A percentile compares a stretch with the other conserved stretches of the same genome.
phyloP scores from a whole-genome alignment of 345 rosid species.

The Eutrema japonicum region DNA sequence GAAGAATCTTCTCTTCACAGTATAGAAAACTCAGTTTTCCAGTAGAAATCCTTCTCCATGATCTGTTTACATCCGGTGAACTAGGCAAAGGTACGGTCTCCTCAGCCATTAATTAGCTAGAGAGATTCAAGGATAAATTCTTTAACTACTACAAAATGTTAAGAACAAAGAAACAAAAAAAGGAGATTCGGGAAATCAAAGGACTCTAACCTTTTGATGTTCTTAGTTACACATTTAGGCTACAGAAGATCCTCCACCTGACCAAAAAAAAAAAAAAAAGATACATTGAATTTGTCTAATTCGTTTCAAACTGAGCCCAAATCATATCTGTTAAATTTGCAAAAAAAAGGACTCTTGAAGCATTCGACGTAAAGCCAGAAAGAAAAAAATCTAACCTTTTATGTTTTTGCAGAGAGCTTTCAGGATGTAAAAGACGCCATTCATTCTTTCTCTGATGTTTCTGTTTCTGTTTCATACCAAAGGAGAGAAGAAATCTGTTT shows the following conservation, averaged over 20 bases:
- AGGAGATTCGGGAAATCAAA: not conserved
- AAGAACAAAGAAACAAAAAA: not conserved
- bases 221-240: slow-evolving; percentile 21
- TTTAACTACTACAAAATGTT: not conserved
- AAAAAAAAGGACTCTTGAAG: not conserved
- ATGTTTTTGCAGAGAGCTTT: not conserved
- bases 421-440: slow-evolving; percentile 24
- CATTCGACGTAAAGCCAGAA: not conserved
- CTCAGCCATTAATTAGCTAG: slow-evolving; percentile 53
- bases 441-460: slow-evolving; percentile 21
- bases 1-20: slow-evolving; percentile 52
- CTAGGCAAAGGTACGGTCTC: slow-evolving; percentile 39
- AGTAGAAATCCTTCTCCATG: slow-evolving; percentile 53
- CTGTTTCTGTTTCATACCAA: slow-evolving; percentile 26
- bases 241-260: slow-evolving; percentile 32
- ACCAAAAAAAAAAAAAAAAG: too few relatives aligned
- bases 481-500: slow-evolving; percentile 30
- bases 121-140: not conserved
- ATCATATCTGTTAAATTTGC: not conserved
- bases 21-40: slow-evolving; percentile 47
- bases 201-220: slow-evolving; percentile 9
- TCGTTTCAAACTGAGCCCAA: not conserved
- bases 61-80: slow-evolving; percentile 43
- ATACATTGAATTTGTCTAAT: not conserved
- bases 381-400: slow-evolving; percentile 22